Evolutionary conservation across 2,329 filamentous ascomycete species (phyloP).

Genomic region (Penicillium sp.): DNA sequence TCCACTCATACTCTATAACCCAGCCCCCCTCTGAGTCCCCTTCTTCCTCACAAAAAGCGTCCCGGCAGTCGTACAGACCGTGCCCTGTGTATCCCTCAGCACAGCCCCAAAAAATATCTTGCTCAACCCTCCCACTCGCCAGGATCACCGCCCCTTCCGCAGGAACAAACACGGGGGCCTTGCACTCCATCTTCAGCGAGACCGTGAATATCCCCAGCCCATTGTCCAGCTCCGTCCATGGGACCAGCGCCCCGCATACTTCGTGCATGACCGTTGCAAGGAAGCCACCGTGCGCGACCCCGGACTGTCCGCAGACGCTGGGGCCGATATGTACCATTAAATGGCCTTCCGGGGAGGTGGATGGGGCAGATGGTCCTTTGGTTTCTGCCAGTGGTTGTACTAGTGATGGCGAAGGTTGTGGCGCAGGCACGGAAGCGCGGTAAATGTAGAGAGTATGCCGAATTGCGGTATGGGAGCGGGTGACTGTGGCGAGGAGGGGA

Average conservation of each 20-base stretch:
- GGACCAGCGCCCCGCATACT: slow-evolving; percentile 6
- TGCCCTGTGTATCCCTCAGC: slow-evolving; percentile 5
- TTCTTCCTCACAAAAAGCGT: slow-evolving; percentile 14
- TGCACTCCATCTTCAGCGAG: slow-evolving; percentile 2
- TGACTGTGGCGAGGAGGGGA: slow-evolving; percentile 7
- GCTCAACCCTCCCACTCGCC: slow-evolving; percentile 4
- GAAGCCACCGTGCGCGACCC: slow-evolving; percentile 19
- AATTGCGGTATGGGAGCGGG: background rate
- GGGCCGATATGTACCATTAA: slow-evolving; percentile 12
- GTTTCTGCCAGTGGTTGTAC: no score
- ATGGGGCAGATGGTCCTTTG: no score
- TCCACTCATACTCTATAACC: background rate
- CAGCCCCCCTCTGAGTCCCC: background rate
- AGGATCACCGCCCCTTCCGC: background rate
- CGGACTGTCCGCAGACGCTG: slow-evolving; percentile 1
- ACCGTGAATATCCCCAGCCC: slow-evolving; percentile 15
- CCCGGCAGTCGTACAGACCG: slow-evolving; percentile 4
- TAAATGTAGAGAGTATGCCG: background rate
- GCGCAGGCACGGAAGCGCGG: background rate
- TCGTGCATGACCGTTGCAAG: slow-evolving; percentile 18
- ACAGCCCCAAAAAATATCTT: slow-evolving; percentile 15
- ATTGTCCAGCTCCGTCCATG: background rate
- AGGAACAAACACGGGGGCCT: slow-evolving; percentile 8
- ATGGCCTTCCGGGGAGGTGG: slow-evolving; percentile 7
- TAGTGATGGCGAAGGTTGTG: no score